Percentiles rank a stretch among this genome's conserved stretches.
These are phyloP conservation scores for Fusarium succisae DNA, from an alignment of 2,329 filamentous ascomycete species.

Conservation along the genomic window DNA sequence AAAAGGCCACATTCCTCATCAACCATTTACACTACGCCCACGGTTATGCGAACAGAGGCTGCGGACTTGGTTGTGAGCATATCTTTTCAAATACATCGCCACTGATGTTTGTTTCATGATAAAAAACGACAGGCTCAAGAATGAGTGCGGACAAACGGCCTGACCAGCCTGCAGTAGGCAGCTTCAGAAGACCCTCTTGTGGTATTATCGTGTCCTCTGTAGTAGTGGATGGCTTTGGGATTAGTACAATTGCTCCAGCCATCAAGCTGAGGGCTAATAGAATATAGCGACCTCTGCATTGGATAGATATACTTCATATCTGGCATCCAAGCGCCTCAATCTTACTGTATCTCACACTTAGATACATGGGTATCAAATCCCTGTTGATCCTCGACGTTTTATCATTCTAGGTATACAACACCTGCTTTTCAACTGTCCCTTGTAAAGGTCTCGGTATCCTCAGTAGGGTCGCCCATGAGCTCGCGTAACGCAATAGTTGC, in stretches of 20 bases:
- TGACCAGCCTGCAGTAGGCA: neutral
- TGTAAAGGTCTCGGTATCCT: constrained; percentile 24
- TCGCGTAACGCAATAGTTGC: constrained; percentile 86
- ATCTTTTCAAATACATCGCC: neutral
- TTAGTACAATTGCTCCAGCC: neutral
- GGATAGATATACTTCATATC: constrained; percentile 10
- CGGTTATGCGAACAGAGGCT: constrained; percentile 29
- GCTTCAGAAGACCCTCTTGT: neutral
- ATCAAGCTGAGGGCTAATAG: constrained; percentile 28
- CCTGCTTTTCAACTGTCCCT: neutral
- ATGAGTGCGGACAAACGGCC: constrained; percentile 5
- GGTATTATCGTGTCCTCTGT: neutral
- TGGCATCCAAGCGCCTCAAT: constrained; percentile 23
- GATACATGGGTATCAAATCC: constrained; percentile 40
- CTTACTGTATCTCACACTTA: constrained; percentile 36
- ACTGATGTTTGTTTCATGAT: neutral
- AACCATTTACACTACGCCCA: constrained; percentile 10
- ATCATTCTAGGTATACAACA: neutral
- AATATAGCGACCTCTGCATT: constrained; percentile 20
- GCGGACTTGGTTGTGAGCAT: constrained; percentile 31
- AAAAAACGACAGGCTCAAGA: neutral
- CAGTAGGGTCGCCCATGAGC: constrained; percentile 66
- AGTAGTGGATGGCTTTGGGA: neutral
- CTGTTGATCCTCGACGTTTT: constrained; percentile 1
- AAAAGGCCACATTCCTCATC: neutral